Base-by-base conservation (phyloP, 257 asterid species). In the Linaria vulgaris region DNA sequence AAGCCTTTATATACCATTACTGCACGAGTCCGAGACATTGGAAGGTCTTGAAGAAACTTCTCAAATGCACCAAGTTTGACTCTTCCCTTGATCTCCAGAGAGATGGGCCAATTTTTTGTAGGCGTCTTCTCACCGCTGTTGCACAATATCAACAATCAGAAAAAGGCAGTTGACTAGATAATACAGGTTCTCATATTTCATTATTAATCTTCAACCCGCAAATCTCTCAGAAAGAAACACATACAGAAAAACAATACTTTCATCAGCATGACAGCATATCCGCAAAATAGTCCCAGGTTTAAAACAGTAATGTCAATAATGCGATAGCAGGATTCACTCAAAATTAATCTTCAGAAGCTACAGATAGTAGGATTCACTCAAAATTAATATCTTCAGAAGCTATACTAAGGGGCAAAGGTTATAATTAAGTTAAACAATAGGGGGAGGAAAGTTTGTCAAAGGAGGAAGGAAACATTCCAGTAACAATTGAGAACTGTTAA, bases 1-100 rank as follows among this genome's bases (percentile, higher is more conserved):
- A 72, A 83, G 86, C 83, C 91, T 85, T 79, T 72, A 82, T 73
- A 84, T 94, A 94, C 99, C 99, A 94, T 94, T 85, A 94, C 99
- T 75, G 97, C 96, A 80, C 99, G 99, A 19, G 95, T 85, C 62
- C 99, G 94, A 50, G 99, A 94, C 85, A 78, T 82, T 0, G 95
- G 99, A 72, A 94, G 97, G 63, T 85, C 95, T 78, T 82, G 88
- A 56, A 94, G 73, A 74, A 94, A 94, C 69, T 90, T 94, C 65
- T 85, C 97, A 70, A 94, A 94, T 3, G 99, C 95, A 49, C 84
- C 99, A 37, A 88, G 88, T 68, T 92, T 79, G 62, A 94, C 99
- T 81, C 96, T 81, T 51, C 99, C 99, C 79, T 90, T 90, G 76
- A 90, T 81, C 81, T 94, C 99, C 38, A 94, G 85, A 64, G 95